These are phyloP conservation scores for Russula sp. DNA, from an alignment of 768 basidiomycete genomes.

Conservation along the genomic window DNA sequence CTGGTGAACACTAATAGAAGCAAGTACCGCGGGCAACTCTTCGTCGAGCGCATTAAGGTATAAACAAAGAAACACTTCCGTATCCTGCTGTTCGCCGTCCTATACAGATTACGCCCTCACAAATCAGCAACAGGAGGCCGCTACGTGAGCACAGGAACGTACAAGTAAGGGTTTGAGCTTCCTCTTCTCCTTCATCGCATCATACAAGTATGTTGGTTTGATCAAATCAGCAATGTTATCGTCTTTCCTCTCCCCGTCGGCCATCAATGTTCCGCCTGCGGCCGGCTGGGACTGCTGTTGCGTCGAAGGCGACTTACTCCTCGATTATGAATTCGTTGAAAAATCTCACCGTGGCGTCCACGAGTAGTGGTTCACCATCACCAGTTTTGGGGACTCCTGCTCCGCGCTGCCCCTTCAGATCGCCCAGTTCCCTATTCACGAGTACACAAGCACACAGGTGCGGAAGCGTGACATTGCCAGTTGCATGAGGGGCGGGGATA, in stretches of 20 bases:
- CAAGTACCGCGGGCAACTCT: background rate
- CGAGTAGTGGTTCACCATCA: constrained; percentile 49
- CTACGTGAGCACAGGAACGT: constrained; percentile 34
- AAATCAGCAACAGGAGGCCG: background rate
- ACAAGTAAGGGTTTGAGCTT: constrained; percentile 91
- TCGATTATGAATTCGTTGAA: constrained; percentile 63
- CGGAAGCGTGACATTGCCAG: constrained; percentile 28
- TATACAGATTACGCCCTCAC: constrained; percentile 8
- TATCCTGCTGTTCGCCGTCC: background rate
- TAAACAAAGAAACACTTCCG: background rate
- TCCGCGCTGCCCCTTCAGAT: constrained; percentile 39
- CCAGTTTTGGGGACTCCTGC: constrained; percentile 35
- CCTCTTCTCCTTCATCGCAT: constrained; percentile 91
- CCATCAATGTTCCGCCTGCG: constrained; percentile 39
- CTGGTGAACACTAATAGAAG: background rate
- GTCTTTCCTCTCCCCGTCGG: constrained; percentile 45
- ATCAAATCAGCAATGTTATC: constrained; percentile 65
- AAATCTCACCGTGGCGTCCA: constrained; percentile 69
- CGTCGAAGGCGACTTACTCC: constrained; percentile 32
- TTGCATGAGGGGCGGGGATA: constrained; percentile 18
- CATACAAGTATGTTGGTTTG: constrained; percentile 81
- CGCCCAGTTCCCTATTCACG: constrained; percentile 76
- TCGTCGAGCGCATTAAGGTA: background rate
- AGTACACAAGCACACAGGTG: constrained; percentile 71
- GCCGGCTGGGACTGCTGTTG: constrained; percentile 11